phyloP scores from a whole-genome alignment of 768 basidiomycete genomes.

The Phaeolepiota aurea region DNA sequence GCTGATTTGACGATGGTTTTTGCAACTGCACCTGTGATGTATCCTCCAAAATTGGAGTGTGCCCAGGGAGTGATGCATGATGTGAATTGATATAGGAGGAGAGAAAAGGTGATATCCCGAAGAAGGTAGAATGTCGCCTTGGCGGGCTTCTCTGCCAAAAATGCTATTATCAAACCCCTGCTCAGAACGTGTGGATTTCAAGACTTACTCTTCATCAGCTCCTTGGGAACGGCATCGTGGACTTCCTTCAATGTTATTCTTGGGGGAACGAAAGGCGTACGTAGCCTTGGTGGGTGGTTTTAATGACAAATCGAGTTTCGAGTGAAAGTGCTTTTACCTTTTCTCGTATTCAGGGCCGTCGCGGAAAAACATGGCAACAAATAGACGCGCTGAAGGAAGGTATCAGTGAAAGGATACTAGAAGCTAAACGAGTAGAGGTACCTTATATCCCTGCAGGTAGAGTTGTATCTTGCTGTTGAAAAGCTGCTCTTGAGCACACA shows the following conservation, averaged over 20 bases:
- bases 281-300: conserved; percentile 18
- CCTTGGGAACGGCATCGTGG: conserved; percentile 47
- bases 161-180: not conserved
- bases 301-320: not conserved
- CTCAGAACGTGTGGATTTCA: not conserved
- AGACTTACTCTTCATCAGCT: conserved; percentile 32
- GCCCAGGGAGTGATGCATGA: conserved; percentile 31
- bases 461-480: too few relatives aligned
- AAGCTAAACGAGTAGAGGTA: too few relatives aligned
- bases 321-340: not conserved
- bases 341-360: not conserved
- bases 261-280: conserved; percentile 40
- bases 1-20: conserved; percentile 19
- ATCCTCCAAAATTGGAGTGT: conserved; percentile 27
- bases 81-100: conserved; percentile 35
- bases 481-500: too few relatives aligned
- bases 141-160: conserved; percentile 25
- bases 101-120: conserved; percentile 34
- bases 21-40: conserved; percentile 19
- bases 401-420: too few relatives aligned
- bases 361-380: conserved; percentile 1
- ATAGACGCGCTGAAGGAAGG: too few relatives aligned
- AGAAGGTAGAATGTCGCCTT: conserved; percentile 32
- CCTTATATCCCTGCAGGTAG: too few relatives aligned
- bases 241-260: conserved; percentile 42